These are phyloP conservation scores for Volvox reticuliferus DNA, from an alignment of 139 green algal genomes.

Conservation along the genomic window DNA sequence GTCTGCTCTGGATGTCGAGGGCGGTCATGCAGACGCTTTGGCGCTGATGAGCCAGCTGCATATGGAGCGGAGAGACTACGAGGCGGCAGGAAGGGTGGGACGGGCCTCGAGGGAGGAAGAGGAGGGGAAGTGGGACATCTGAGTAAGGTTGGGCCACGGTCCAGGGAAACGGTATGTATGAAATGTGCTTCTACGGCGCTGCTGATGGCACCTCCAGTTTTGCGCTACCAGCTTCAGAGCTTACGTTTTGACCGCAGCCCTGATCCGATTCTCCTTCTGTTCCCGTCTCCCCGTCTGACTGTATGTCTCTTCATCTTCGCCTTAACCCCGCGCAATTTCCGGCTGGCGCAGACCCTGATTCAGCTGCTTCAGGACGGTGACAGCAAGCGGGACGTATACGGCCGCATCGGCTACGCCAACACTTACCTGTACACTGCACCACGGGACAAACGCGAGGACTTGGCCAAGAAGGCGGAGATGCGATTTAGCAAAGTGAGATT, in stretches of 20 bases:
- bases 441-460: slow-evolving; percentile 48
- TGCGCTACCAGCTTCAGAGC: no score
- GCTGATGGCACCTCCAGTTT: no score
- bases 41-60: slow-evolving; percentile 77
- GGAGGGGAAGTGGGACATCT: background rate
- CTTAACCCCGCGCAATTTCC: background rate
- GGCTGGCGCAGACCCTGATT: background rate
- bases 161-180: no score
- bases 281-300: no score
- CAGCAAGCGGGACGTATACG: slow-evolving; percentile 54
- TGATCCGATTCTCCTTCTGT: no score
- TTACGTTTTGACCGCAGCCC: no score
- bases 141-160: background rate
- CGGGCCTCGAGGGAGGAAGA: background rate
- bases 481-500: slow-evolving; percentile 57
- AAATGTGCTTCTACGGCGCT: no score
- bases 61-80: slow-evolving; percentile 71
- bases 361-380: slow-evolving; percentile 30
- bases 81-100: slow-evolving; percentile 46
- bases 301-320: background rate
- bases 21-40: slow-evolving; percentile 70
- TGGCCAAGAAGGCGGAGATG: slow-evolving; percentile 40
- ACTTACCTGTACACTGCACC: slow-evolving; percentile 71
- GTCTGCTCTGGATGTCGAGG: slow-evolving; percentile 40
- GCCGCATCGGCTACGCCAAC: slow-evolving; percentile 71